Evolutionary conservation across 768 basidiomycete genomes (phyloP).

Genomic region (Agaricus bisporus): DNA sequence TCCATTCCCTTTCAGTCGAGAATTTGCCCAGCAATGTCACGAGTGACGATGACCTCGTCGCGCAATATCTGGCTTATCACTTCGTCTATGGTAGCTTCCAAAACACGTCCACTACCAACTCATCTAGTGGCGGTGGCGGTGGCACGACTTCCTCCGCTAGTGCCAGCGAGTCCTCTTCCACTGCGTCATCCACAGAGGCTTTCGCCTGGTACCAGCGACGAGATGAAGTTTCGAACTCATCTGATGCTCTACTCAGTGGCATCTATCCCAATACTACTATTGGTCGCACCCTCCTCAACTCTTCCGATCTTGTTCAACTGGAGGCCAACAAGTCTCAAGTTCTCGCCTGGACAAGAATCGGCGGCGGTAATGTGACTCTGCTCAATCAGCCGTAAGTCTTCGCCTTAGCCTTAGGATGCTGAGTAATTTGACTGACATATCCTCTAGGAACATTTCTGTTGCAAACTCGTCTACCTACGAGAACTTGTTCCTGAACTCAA

Average conservation of each 20-base stretch:
- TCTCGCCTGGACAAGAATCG: constrained; percentile 27
- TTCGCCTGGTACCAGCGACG: constrained; percentile 12
- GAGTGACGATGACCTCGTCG: constrained; percentile 23
- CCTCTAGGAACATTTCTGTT: constrained; percentile 20
- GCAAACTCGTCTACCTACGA: constrained; percentile 35
- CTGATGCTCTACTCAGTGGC: constrained; percentile 25
- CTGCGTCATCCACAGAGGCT: neutral
- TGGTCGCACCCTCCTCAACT: constrained; percentile 57
- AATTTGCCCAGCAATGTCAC: constrained; percentile 20
- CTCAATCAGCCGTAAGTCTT: constrained; percentile 43
- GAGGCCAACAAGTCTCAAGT: constrained; percentile 58
- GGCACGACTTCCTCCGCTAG: constrained; percentile 11
- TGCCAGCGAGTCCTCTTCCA: constrained; percentile 3
- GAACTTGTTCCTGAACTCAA: constrained; percentile 36
- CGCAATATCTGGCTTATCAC: constrained; percentile 52
- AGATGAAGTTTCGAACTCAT: constrained; percentile 2
- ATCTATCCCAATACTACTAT: constrained; percentile 54
- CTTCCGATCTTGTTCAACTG: constrained; percentile 39
- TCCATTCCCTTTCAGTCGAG: constrained; percentile 19
- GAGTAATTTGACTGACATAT: neutral
- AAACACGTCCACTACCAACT: constrained; percentile 15
- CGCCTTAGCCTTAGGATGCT: neutral
- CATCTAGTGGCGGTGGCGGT: constrained; percentile 13
- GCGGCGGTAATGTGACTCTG: constrained; percentile 26
- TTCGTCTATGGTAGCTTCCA: constrained; percentile 46